Evolutionary conservation across 2,329 filamentous ascomycete species (phyloP), one percentile per base, ranked within the genome.

Genomic region (Ilyonectria destructans): DNA sequence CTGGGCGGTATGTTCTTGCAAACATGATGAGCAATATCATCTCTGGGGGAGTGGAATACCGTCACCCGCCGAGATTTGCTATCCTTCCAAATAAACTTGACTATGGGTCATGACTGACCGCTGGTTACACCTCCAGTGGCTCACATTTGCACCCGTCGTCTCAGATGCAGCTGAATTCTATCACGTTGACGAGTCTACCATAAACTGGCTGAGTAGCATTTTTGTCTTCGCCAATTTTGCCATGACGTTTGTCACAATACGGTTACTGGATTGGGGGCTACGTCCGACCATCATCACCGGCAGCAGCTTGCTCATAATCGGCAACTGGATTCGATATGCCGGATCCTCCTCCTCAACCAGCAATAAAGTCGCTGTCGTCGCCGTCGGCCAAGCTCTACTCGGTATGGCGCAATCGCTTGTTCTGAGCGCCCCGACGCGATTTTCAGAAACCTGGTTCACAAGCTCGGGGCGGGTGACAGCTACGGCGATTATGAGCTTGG

Each of bases 401-500:
- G 96, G 96, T 1, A 86, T 98, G 43, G 91, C 94, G 1, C 96
- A 99, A 78, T 95, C 96, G 0, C 98, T 98, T 80, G 93, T 97
- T 13, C 89, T 98, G 8, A 91, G 92, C 8, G 94, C 95, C 0
- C 96, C 96, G 1, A 95, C 96, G 0, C 87, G 94, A 69, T 99
- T 97, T 82, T 96, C 93, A 62, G 95, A 98, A 78, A 85, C 97
- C 65, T 98, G 96, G 96, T 98, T 98, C 82, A 95, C 94, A 1
- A 91, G 92, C 74, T 84, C 86, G 10, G 96, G 95, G 7, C 90
- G 96, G 61, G 93, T 97, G 9, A 92, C 92, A 61, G 96, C 96
- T 19, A 98, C 96, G 1, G 96, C 96, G 1, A 77, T 97, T 37
- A 91, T 92, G 26, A 95, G 91, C 68, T 82, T 98, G 64, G 94